Evolutionary conservation across 148 eudicot species (phyloP).

Genomic region (Rhododendron mucronatum): DNA sequence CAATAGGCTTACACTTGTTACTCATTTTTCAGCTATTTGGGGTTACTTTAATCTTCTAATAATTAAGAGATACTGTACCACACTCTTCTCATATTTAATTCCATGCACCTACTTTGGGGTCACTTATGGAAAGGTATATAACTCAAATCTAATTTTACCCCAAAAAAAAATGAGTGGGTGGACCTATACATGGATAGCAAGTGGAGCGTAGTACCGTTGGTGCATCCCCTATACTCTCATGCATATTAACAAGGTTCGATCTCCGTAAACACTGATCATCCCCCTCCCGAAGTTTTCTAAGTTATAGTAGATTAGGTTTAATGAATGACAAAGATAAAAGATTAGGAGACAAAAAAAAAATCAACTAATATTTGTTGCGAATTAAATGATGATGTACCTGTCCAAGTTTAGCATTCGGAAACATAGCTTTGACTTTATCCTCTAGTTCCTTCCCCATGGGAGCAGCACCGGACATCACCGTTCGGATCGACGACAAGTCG

Average conservation of each 20-base stretch:
- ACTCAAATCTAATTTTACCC: background rate
- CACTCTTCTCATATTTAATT: background rate
- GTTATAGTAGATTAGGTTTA: too few relatives aligned
- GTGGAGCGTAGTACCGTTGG: too few relatives aligned
- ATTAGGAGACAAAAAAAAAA: background rate
- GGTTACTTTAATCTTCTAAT: background rate
- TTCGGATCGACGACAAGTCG: constrained; percentile 56
- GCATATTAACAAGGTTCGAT: too few relatives aligned
- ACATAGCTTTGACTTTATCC: constrained; percentile 53
- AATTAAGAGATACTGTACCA: too few relatives aligned
- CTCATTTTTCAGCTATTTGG: background rate
- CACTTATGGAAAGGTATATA: background rate
- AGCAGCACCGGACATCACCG: constrained; percentile 91
- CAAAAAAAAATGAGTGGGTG: background rate
- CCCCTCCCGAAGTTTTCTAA: too few relatives aligned
- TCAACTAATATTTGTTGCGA: background rate
- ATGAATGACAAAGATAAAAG: too few relatives aligned
- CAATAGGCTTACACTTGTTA: background rate
- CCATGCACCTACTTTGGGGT: background rate
- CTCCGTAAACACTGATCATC: too few relatives aligned
- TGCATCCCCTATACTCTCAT: too few relatives aligned
- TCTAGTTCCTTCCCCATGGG: constrained; percentile 91
- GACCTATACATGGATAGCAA: background rate
- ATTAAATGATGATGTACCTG: constrained; percentile 49
- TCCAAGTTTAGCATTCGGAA: constrained; percentile 75